Conservation (phyloP, 78 protist genomes). For the Blattamonas nauphoetae region DNA sequence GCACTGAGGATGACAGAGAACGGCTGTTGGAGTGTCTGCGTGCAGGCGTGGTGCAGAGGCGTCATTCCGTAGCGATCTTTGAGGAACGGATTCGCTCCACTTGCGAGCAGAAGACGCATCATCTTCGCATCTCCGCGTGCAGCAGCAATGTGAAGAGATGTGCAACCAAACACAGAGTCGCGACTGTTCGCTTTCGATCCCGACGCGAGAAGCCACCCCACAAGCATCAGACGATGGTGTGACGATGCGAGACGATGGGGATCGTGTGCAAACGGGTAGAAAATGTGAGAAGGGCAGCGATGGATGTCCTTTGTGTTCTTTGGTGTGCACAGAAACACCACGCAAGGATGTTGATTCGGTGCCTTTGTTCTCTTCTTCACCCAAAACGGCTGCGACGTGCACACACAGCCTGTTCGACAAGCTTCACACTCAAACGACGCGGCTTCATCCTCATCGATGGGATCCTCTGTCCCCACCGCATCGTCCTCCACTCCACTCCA, state of each 20-base stretch:
- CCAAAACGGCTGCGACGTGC: neutral
- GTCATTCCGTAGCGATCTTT: neutral
- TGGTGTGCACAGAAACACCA: neutral
- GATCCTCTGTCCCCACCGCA: neutral
- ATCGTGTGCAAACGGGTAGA: neutral
- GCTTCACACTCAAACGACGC: neutral
- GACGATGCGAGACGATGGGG: neutral
- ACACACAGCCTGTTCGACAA: neutral
- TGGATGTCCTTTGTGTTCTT: neutral
- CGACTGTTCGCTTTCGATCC: neutral
- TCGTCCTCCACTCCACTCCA: neutral
- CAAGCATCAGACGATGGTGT: neutral
- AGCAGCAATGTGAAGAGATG: neutral
- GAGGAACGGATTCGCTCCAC: neutral
- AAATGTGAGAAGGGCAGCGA: neutral
- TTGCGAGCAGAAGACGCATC: neutral
- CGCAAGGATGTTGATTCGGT: neutral
- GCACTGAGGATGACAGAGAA: no score
- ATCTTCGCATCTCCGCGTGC: neutral
- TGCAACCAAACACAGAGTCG: neutral
- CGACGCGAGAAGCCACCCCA: neutral
- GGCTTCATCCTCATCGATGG: neutral
- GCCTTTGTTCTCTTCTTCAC: neutral
- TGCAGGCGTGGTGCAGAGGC: neutral
- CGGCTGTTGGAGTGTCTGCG: neutral